These are phyloP conservation scores for Dryadomyces quercus-mongolicae DNA, from an alignment of 2,329 filamentous ascomycete genomes.

Conservation along the genomic window DNA sequence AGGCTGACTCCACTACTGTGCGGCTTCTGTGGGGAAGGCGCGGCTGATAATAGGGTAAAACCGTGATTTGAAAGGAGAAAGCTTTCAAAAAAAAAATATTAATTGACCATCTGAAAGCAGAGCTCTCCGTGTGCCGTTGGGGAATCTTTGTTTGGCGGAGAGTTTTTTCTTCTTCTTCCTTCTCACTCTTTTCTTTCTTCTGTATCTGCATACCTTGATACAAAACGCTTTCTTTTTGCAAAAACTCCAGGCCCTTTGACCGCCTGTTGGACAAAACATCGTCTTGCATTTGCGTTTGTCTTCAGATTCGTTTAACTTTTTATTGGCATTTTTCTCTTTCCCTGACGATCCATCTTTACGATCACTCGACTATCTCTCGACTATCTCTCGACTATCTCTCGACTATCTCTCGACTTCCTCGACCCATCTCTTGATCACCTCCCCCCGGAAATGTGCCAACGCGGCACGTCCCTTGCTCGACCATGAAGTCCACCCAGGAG, in stretches of 20 bases:
- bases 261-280: neutral
- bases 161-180: neutral
- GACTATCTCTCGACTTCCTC: no score
- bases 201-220: no score
- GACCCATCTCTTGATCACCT: neutral
- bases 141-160: no score
- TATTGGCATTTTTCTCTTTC: neutral
- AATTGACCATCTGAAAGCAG: no score
- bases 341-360: neutral
- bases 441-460: neutral
- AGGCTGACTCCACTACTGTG: neutral
- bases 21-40: neutral
- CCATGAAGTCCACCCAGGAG: slow-evolving; percentile 22
- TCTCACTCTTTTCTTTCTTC: neutral
- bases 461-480: neutral
- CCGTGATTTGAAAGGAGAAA: no score
- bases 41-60: neutral
- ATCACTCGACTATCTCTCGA: neutral
- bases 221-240: no score
- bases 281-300: neutral
- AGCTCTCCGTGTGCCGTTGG: no score
- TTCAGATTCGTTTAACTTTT: neutral
- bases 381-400: neutral
- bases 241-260: no score
- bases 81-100: no score